These are phyloP conservation scores for Carnegiea gigantea DNA, from an alignment of 179 eudicot species.

Conservation along the genomic window DNA sequence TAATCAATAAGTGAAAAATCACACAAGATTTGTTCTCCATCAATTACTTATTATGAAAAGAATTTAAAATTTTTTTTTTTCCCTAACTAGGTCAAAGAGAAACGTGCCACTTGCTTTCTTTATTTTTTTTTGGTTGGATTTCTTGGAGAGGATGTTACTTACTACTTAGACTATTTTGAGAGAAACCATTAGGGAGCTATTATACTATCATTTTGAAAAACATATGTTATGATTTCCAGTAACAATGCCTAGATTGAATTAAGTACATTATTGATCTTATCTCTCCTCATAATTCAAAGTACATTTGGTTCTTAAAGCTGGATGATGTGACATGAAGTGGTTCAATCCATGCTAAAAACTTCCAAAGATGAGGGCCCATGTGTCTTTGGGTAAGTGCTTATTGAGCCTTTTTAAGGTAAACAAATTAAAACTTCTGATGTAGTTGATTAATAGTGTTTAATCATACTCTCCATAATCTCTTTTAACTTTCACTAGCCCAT, in stretches of 20 bases:
- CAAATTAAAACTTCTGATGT: constrained; percentile 5
- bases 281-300: constrained; percentile 15
- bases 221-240: constrained; percentile 10
- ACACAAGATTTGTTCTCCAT: neutral
- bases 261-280: constrained; percentile 23
- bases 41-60: neutral
- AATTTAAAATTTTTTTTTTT: too few species aligned
- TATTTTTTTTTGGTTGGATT: too few species aligned
- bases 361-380: constrained; percentile 34
- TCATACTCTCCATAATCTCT: constrained; percentile 10
- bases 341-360: constrained; percentile 31
- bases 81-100: neutral
- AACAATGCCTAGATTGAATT: constrained; percentile 1
- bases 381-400: constrained; percentile 22
- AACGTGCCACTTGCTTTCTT: too few species aligned
- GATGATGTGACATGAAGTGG: constrained; percentile 32
- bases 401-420: constrained; percentile 24
- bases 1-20: too few species aligned
- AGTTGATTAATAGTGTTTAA: constrained; percentile 20
- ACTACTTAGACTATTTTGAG: too few species aligned
- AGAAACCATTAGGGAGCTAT: neutral
- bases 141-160: too few species aligned
- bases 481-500: constrained; percentile 23
- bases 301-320: constrained; percentile 16
- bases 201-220: constrained; percentile 9